Base-by-base conservation (phyloP, 345 rosid species). In the Pugionium dolabratum region DNA sequence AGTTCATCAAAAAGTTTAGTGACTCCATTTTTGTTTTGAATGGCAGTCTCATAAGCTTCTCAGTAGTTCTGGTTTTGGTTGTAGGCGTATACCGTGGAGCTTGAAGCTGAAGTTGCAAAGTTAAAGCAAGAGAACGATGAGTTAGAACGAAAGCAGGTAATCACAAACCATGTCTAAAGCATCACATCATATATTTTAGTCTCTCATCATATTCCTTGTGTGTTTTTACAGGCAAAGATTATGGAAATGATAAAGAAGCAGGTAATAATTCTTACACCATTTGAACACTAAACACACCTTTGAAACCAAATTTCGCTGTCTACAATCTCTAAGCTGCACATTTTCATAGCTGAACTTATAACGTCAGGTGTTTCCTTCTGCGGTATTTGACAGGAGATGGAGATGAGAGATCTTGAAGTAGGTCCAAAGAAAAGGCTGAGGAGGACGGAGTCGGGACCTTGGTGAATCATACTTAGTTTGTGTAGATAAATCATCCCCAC, bases 101-200 rank as follows among this genome's bases (percentile, higher is more conserved):
- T 95, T 79, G 97, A 95, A 87, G 91, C 87, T 44, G 97, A 95
- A 82, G 82, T 88, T 60, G 90, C 88, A 8, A 89, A 87, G 78
- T 69, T 91, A 47, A 90, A 91, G 54, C 90, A 84, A 76, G 99
- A 88, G 73, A 95, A 91, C 10, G 68, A 91, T 42, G 83, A 81
- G 69, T 66, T 95, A 77, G 77, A 30, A 70, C 81, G 83, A 81
- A 90, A 88, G 75, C 96, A 85, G 85, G 99, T 88, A 80, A 33
- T 3, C 45, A 41, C 7, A 35, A 34, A 31, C 53, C 18, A 32
- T 60, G 31, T 66, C 51, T 40, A 35, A 18, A 50, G 36, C 56
- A 30, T 54, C 40, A 51, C 55, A 46, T 55, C 48, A 60, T 7
- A 47, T 74, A 44, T 62, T 54, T 27, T 50, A 33, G 62, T 54